A percentile compares a stretch with the other conserved stretches of the same genome.
Conservation (phyloP, 2,329 filamentous ascomycete species). For the Volutella citrinella region DNA sequence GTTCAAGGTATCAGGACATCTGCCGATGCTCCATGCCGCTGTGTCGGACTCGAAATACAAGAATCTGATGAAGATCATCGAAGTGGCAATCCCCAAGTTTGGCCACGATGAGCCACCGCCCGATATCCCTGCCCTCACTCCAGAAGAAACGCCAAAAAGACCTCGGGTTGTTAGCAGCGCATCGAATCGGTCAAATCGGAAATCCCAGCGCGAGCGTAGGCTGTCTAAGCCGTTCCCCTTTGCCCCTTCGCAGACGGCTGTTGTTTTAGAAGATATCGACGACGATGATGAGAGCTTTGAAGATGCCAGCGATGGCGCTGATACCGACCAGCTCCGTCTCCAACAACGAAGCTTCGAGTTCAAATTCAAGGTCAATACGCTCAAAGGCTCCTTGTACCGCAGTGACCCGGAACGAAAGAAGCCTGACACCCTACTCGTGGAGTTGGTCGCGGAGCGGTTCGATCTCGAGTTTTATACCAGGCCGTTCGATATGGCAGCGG, state of each 20-base stretch:
- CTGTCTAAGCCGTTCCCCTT: slow-evolving; percentile 74
- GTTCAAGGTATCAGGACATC: slow-evolving; percentile 83
- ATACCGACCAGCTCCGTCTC: slow-evolving; percentile 61
- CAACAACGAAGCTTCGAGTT: slow-evolving; percentile 94
- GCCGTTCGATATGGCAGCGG: slow-evolving; percentile 88
- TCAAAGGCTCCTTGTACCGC: slow-evolving; percentile 88
- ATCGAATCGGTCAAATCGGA: slow-evolving; percentile 45
- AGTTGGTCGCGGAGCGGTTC: slow-evolving; percentile 87
- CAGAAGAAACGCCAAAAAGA: slow-evolving; percentile 28
- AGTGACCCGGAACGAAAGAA: slow-evolving; percentile 76
- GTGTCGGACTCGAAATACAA: slow-evolving; percentile 97
- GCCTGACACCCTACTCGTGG: slow-evolving; percentile 79
- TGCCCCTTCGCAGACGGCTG: slow-evolving; percentile 66
- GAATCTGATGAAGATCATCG: slow-evolving; percentile 90
- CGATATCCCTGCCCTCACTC: slow-evolving; percentile 20
- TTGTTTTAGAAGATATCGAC: slow-evolving; percentile 76
- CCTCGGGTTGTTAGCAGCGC: slow-evolving; percentile 45
- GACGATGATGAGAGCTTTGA: slow-evolving; percentile 65
- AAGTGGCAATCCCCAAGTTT: slow-evolving; percentile 89
- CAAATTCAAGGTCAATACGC: slow-evolving; percentile 90
- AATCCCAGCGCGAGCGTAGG: slow-evolving; percentile 46
- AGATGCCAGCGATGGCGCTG: slow-evolving; percentile 59
- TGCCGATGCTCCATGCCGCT: slow-evolving; percentile 87
- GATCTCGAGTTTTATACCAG: slow-evolving; percentile 83
- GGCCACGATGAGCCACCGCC: slow-evolving; percentile 36